Conservation (phyloP, 306 rosid species). For the Pyrus bretschneideri region DNA sequence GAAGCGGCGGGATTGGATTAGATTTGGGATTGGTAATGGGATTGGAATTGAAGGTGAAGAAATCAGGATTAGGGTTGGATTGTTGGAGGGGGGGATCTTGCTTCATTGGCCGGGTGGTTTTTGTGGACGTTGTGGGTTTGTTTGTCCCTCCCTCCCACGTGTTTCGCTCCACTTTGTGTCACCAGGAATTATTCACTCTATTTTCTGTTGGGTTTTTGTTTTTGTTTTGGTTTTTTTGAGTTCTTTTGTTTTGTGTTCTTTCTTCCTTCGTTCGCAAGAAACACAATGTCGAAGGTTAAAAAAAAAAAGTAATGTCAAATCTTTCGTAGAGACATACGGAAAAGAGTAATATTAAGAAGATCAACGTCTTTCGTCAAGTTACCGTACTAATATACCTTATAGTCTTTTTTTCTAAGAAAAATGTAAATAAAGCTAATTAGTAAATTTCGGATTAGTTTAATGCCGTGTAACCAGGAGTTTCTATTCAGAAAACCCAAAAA, state of each 20-base stretch:
- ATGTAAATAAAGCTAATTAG: no score
- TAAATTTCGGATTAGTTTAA: no score
- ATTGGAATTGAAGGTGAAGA: neutral
- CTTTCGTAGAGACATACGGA: neutral
- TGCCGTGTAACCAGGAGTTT: no score
- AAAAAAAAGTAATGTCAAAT: no score
- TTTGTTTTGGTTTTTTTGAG: neutral
- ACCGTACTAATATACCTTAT: no score
- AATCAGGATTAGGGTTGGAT: conserved; percentile 14
- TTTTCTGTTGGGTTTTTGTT: neutral
- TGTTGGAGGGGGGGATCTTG: conserved; percentile 42
- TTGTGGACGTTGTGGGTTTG: neutral
- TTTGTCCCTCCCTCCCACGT: conserved; percentile 11
- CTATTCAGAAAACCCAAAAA: no score
- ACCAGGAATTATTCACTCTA: neutral
- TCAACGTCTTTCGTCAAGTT: no score
- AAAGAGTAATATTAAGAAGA: no score
- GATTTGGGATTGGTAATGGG: conserved; percentile 6
- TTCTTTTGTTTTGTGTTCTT: neutral
- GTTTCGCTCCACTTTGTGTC: conserved; percentile 23
- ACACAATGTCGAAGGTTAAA: neutral
- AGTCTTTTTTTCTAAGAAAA: no score
- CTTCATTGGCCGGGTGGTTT: conserved; percentile 25
- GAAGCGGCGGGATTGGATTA: conserved; percentile 6
- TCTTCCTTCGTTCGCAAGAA: neutral